phyloP scores from a whole-genome alignment of 257 asterid genomes.

The Solanum etuberosum region DNA sequence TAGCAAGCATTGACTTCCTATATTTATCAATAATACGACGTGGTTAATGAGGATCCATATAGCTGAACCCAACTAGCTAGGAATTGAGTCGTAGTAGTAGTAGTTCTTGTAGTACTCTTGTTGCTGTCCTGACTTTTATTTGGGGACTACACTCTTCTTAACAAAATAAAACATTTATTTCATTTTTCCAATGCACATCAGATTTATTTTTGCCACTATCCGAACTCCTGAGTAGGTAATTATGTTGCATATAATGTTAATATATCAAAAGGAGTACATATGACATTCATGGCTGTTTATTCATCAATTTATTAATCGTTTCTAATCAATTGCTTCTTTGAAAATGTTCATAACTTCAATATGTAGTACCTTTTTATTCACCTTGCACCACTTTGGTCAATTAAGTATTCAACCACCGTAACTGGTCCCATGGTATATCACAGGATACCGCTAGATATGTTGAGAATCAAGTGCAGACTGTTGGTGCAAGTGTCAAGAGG shows the following conservation, averaged over 20 bases:
- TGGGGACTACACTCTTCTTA: not conserved
- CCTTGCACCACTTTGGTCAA: not conserved
- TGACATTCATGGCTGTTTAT: not conserved
- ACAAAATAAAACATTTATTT: not conserved
- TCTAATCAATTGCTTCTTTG: not conserved
- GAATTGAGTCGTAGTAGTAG: not conserved
- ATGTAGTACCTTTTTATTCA: not conserved
- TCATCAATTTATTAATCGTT: not conserved
- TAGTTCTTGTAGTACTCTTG: not conserved
- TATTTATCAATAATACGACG: not conserved
- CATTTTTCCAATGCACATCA: not conserved
- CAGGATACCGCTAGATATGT: slow-evolving; percentile 72
- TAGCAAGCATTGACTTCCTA: not conserved
- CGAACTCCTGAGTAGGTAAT: not conserved
- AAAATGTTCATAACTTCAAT: not conserved
- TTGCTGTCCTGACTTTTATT: not conserved
- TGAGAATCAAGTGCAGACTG: slow-evolving; percentile 69
- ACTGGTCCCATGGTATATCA: not conserved
- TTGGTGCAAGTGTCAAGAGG: slow-evolving; percentile 58
- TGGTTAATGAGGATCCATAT: not conserved
- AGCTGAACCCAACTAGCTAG: not conserved
- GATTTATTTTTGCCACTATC: not conserved
- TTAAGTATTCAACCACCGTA: not conserved
- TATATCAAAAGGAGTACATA: not conserved
- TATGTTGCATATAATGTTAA: not conserved